phyloP scores from a whole-genome alignment of 352 stramenopile genomes.

The Phytophthora meadii region DNA sequence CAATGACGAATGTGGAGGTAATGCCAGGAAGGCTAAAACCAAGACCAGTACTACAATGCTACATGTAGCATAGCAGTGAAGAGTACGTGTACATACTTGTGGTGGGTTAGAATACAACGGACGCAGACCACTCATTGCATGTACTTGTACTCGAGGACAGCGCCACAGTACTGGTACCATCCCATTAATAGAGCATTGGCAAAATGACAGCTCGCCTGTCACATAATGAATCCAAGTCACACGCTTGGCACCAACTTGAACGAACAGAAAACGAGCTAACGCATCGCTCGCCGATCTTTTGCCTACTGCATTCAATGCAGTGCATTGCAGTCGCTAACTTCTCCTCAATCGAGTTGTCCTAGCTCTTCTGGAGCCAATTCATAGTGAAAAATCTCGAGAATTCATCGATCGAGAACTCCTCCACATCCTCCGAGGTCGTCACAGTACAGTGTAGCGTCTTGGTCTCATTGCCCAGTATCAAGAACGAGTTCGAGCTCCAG shows the following conservation, averaged over 20 bases:
- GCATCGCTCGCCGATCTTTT: slow-evolving; percentile 4
- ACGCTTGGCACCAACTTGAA: slow-evolving; percentile 22
- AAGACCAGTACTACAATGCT: too few species aligned
- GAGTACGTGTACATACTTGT: too few species aligned
- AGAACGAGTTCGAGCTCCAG: slow-evolving; percentile 79
- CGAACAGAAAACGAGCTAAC: slow-evolving; percentile 22
- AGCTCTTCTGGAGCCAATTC: slow-evolving; percentile 82
- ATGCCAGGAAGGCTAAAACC: too few species aligned
- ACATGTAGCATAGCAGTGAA: too few species aligned
- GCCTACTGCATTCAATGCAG: neutral
- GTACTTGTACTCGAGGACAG: too few species aligned
- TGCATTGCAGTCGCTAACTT: neutral
- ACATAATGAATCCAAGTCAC: slow-evolving; percentile 21
- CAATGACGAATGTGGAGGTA: too few species aligned
- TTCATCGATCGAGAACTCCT: slow-evolving; percentile 28
- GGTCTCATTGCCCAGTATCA: slow-evolving; percentile 67
- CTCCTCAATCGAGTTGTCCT: slow-evolving; percentile 31
- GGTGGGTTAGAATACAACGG: too few species aligned
- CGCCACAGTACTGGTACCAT: too few species aligned
- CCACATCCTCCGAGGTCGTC: slow-evolving; percentile 12
- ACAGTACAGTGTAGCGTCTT: slow-evolving; percentile 58
- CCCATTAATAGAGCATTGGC: too few species aligned
- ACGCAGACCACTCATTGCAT: too few species aligned
- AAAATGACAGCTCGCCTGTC: neutral
- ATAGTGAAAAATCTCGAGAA: slow-evolving; percentile 54